phyloP scores from a whole-genome alignment of 2,329 filamentous ascomycete genomes.

The Calycina marina region DNA sequence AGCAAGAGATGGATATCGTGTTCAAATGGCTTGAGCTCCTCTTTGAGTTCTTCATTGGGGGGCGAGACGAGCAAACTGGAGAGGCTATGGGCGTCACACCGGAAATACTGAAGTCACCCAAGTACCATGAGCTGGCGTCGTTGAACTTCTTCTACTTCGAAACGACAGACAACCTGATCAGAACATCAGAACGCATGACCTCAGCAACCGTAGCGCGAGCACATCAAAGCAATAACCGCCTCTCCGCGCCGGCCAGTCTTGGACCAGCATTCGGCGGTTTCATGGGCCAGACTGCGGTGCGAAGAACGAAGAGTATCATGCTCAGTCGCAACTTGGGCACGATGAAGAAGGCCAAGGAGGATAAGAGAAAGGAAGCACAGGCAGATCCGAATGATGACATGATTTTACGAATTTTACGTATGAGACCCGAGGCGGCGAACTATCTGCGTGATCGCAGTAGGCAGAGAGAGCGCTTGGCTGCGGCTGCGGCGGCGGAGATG shows the following conservation, averaged over 20 bases:
- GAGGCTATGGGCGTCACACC: constrained; percentile 78
- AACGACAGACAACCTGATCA: constrained; percentile 75
- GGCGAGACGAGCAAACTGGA: constrained; percentile 67
- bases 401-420: constrained; percentile 86
- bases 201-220: constrained; percentile 64
- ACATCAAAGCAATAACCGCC: constrained; percentile 58
- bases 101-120: constrained; percentile 87
- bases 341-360: constrained; percentile 90
- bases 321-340: constrained; percentile 87
- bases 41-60: constrained; percentile 91
- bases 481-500: constrained; percentile 77
- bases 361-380: constrained; percentile 88
- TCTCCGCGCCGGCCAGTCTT: constrained; percentile 49
- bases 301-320: constrained; percentile 70
- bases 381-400: constrained; percentile 96
- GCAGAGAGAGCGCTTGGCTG: constrained; percentile 86
- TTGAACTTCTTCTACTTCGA: constrained; percentile 99
- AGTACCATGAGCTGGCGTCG: constrained; percentile 93
- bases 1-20: constrained; percentile 85
- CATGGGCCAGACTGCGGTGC: constrained; percentile 55
- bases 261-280: constrained; percentile 39
- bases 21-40: constrained; percentile 88
- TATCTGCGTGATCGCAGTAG: constrained; percentile 85
- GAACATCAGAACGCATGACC: constrained; percentile 93
- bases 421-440: constrained; percentile 76